A percentile compares a stretch with the other conserved stretches of the same genome.
These are phyloP conservation scores for Primulina eburnea DNA, from an alignment of 257 asterid species.

Conservation along the genomic window DNA sequence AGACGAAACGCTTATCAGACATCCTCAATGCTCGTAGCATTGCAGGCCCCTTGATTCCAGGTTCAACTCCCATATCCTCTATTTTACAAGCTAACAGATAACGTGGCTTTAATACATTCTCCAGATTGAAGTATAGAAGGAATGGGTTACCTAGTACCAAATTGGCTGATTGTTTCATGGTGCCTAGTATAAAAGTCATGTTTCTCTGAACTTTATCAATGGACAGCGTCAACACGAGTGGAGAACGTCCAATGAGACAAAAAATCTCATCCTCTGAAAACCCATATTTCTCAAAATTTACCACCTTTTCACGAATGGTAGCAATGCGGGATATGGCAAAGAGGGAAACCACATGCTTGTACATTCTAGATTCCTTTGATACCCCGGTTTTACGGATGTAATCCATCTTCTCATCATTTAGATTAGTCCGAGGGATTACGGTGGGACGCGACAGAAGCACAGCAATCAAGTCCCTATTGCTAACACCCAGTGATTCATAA, in stretches of 20 bases:
- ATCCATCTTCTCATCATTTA: slow-evolving; percentile 57
- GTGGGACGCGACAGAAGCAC: slow-evolving; percentile 73
- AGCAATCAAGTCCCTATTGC: slow-evolving; percentile 48
- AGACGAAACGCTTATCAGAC: slow-evolving; percentile 60
- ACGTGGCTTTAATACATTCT: slow-evolving; percentile 59
- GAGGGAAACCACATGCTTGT: slow-evolving; percentile 64
- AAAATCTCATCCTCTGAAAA: slow-evolving; percentile 56
- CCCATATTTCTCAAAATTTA: slow-evolving; percentile 67
- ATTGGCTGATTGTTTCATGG: slow-evolving; percentile 57
- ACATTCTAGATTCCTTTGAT: slow-evolving; percentile 53
- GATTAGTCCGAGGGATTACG: slow-evolving; percentile 53
- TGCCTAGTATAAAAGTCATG: slow-evolving; percentile 65
- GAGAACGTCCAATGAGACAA: slow-evolving; percentile 57
- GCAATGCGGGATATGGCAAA: slow-evolving; percentile 65
- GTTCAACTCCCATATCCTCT: slow-evolving; percentile 66
- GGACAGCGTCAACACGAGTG: slow-evolving; percentile 63
- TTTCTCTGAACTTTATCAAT: slow-evolving; percentile 72
- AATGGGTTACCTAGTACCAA: slow-evolving; percentile 43
- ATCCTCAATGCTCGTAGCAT: slow-evolving; percentile 70
- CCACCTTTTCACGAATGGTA: slow-evolving; percentile 64
- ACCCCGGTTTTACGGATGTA: slow-evolving; percentile 61
- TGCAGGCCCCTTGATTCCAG: slow-evolving; percentile 54
- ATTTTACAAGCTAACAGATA: slow-evolving; percentile 55
- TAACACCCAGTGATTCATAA: slow-evolving; percentile 59
- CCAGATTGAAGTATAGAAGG: slow-evolving; percentile 54